Evolutionary conservation across 106 monocot species (phyloP).

Genomic region (Dendrobium nobile): DNA sequence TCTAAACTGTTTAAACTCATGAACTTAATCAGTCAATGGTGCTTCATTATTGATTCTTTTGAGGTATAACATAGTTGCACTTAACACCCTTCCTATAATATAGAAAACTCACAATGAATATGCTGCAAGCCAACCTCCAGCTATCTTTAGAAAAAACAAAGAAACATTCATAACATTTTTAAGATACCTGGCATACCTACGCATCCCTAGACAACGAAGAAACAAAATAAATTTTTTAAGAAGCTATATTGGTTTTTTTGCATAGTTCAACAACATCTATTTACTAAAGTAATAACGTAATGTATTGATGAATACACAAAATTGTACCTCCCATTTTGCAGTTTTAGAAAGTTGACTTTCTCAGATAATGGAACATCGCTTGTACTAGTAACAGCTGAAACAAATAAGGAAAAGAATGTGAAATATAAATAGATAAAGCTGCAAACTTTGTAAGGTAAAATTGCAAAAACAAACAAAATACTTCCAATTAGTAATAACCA

Average conservation of each 20-base stretch:
- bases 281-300: not conserved
- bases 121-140: not conserved
- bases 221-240: not conserved
- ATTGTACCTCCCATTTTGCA: slow-evolving; percentile 95
- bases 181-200: not conserved
- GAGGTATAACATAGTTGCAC: not conserved
- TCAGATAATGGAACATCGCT: slow-evolving; percentile 50
- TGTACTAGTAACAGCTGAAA: slow-evolving; percentile 41
- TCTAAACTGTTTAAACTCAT: not conserved
- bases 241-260: not conserved
- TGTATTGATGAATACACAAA: not conserved
- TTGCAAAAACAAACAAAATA: not conserved
- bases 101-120: not conserved
- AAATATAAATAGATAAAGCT: not conserved
- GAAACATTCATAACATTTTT: not conserved
- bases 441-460: not conserved
- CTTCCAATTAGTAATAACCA: not conserved
- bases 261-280: not conserved
- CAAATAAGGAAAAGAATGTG: not conserved
- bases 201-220: not conserved
- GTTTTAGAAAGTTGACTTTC: slow-evolving; percentile 78
- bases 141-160: not conserved
- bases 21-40: not conserved
- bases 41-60: not conserved
- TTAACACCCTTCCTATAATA: not conserved